These are phyloP conservation scores for Laburnicola sp. DNA, from an alignment of 2,329 filamentous ascomycete species.

Conservation along the genomic window DNA sequence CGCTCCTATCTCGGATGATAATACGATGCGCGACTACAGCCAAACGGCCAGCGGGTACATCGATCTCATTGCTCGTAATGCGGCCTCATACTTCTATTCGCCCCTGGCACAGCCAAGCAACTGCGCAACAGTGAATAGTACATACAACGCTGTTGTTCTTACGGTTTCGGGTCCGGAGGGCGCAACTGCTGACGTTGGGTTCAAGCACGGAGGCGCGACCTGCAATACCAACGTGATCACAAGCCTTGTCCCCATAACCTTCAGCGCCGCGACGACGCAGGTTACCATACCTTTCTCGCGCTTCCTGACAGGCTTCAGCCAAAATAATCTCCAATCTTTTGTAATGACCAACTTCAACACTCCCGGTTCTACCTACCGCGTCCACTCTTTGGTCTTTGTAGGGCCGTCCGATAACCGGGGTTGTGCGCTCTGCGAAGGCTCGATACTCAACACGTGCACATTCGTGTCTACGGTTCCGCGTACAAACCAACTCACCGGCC, in stretches of 20 bases:
- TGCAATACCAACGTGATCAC: constrained; percentile 8
- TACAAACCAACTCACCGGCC: constrained; percentile 3
- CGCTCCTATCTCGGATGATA: constrained; percentile 8
- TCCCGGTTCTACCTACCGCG: constrained; percentile 2
- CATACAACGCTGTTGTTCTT: constrained; percentile 3
- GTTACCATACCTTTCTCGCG: constrained; percentile 6
- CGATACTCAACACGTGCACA: constrained; percentile 4
- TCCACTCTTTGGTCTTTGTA: constrained; percentile 8
- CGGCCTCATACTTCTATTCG: constrained; percentile 10
- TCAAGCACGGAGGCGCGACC: constrained; percentile 5
- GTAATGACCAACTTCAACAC: constrained; percentile 7
- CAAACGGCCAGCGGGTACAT: constrained; percentile 5
- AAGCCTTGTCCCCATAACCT: constrained; percentile 5
- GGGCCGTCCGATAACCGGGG: constrained; percentile 5
- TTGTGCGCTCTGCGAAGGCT: constrained; percentile 3
- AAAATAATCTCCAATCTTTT: constrained; percentile 8
- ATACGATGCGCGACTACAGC: constrained; percentile 8
- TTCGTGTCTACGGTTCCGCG: not conserved
- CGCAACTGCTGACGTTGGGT: constrained; percentile 6
- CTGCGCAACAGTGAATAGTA: constrained; percentile 8
- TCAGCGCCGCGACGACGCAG: not conserved
- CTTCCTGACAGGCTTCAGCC: constrained; percentile 6
- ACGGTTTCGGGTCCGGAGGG: constrained; percentile 5
- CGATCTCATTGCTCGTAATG: constrained; percentile 2
- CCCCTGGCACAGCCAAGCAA: not conserved